These are phyloP conservation scores for Talaromyces pinophilus DNA, from an alignment of 2,329 filamentous ascomycete genomes.

Conservation along the genomic window DNA sequence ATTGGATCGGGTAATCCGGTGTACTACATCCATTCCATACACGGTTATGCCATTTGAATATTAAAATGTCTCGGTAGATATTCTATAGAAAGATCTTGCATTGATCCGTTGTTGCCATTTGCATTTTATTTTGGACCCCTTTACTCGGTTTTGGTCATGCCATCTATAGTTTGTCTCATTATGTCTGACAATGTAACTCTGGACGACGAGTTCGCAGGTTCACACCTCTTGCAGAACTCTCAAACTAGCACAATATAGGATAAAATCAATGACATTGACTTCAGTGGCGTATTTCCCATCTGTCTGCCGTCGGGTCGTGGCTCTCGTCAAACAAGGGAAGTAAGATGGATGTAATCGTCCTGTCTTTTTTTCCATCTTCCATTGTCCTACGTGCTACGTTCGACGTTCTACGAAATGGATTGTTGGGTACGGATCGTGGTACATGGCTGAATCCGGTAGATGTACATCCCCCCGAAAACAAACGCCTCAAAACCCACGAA, in stretches of 20 bases:
- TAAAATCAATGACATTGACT: not conserved
- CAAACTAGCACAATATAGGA: not conserved
- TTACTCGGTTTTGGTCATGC: not conserved
- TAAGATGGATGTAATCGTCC: not conserved
- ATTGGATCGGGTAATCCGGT: constrained; percentile 4
- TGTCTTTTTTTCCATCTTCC: not conserved
- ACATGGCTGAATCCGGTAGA: not conserved
- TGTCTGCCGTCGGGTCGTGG: not conserved
- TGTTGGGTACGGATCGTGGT: not conserved
- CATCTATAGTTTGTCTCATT: not conserved
- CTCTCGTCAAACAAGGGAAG: not conserved
- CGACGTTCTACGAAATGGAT: not conserved
- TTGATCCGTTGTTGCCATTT: not conserved
- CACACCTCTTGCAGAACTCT: not conserved
- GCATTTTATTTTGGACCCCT: not conserved
- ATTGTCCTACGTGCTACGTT: not conserved
- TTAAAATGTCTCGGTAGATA: not conserved
- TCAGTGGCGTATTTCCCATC: not conserved
- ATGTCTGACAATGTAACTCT: constrained; percentile 1
- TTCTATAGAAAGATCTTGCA: not conserved
- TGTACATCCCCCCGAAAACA: not conserved
- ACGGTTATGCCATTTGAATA: not conserved
- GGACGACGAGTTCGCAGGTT: constrained; percentile 2
- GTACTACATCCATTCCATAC: not conserved
- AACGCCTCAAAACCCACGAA: not conserved